Base-by-base conservation (phyloP, 2,329 filamentous ascomycete species). In the Lecanicillium sp. region DNA sequence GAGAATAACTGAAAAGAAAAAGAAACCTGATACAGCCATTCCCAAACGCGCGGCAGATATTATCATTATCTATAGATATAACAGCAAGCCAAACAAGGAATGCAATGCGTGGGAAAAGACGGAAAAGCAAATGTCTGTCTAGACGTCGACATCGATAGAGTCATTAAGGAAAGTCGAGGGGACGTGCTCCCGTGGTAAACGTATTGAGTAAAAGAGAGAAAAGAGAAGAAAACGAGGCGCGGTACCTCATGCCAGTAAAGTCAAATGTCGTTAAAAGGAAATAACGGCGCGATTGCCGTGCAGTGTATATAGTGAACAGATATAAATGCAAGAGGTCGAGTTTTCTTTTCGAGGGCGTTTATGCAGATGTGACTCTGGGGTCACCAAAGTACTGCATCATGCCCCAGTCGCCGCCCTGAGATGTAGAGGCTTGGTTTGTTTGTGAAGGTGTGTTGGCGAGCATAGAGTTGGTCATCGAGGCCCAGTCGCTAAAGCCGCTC, bases 401-500 rank as follows among this genome's bases (percentile, higher is more conserved):
- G 1, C 58, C 57, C 65, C 65, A 67, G 23, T 54, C 53, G 4
- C 41, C 23, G 5, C 33, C 15, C 32, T 56, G 53, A 1, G 52
- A 9, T 11, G 48, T 27, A 43, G 35, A 36, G 48, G 30, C 19
- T 51, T 55, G 49, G 44, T 54, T 36, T 51, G 51, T 36, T 58
- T 58, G n/a, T 58, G 62, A 39, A 59, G 53, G 12, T 55, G 59
- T 19, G 55, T 47, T 9, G 52, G 54, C 48, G 17, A 67, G 56
- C 17, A 67, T 60, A 19, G 63, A 57, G 19, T 63, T 62, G 20
- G 61, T 55, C 24, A 71, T 61, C 48, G 60, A 65, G 47, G 68
- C 67, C 69, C 69, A 72, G 50, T 70, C 67, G 2, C 69, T 65
- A 37, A 71, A 69, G 9, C 65, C 59, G 26, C 67, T 60, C 7